Evolutionary conservation across 2,329 filamentous ascomycete genomes (phyloP), one percentile per base, ranked within the genome.

Genomic region (Fusarium foetens): DNA sequence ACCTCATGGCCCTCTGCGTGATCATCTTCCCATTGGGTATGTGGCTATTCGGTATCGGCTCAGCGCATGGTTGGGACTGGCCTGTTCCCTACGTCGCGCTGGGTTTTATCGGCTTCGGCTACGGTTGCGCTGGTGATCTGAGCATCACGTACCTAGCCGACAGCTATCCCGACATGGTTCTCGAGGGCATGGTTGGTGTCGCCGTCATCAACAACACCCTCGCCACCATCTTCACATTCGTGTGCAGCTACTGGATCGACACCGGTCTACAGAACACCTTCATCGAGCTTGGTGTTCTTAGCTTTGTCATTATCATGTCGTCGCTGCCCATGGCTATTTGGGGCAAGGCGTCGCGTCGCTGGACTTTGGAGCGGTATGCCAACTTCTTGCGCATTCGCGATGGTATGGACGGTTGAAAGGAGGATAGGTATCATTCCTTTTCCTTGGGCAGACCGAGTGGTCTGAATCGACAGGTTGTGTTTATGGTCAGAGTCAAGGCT

Each of bases 151-250:
- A 89, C 66, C 79, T 88, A 8, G 86, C 86, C 71, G 87, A 89
- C 65, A 84, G 84, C 7, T 89, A 89, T 64, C 86, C 86, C 2
- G 86, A 88, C 38, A 88, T 88, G 83, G 84, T 89, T 10, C 79
- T 89, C 6, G 87, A 89, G 71, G 87, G 87, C 33, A 89, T 89
- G 87, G 87, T 88, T 3, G 86, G 87, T 10, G 87, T 89, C 3
- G 83, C 86, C 5, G 85, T 88, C 25, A 87, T 89, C 76, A 89
- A 89, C 78, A 89, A 89, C 75, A 85, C 83, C 5, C 79, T 89
- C 21, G 87, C 85, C 13, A 86, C 85, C 74, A 80, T 88, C 61
- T 87, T 89, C 67, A 88, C 87, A 1, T 89, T 89, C 67, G 82
- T 83, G 1, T 83, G 84, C 12, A 82, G 81, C 66, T 79, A 82